phyloP scores from a whole-genome alignment of 73 alveolate species.

The Tetrahymena thermophila region DNA sequence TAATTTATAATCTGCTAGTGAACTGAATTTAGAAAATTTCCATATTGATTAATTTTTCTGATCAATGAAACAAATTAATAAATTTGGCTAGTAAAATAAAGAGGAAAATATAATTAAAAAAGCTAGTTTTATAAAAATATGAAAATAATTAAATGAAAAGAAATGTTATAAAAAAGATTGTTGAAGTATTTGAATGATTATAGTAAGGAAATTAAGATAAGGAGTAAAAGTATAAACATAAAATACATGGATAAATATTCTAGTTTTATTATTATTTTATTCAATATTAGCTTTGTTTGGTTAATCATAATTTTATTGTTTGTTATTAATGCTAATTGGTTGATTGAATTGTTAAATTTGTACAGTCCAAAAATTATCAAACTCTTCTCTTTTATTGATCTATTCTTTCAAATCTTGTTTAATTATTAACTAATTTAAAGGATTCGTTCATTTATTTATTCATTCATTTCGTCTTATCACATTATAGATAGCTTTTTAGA shows the following conservation, averaged over 20 bases:
- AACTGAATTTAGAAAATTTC: too few species aligned
- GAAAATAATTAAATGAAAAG: background rate
- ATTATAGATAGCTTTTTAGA: background rate
- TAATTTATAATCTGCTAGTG: background rate
- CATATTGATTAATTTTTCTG: background rate
- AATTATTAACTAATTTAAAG: background rate
- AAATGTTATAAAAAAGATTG: background rate
- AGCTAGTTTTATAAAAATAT: background rate
- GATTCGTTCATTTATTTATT: too few species aligned
- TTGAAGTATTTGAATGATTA: background rate
- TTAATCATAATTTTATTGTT: too few species aligned
- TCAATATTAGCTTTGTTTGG: too few species aligned
- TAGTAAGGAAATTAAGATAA: background rate
- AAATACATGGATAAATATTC: background rate
- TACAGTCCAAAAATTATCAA: background rate
- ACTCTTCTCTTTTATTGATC: background rate
- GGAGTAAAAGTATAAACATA: background rate
- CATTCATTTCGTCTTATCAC: background rate
- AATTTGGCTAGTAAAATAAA: background rate
- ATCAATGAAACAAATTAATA: too few species aligned
- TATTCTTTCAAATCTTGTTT: background rate
- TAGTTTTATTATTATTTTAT: background rate
- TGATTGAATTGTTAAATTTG: background rate
- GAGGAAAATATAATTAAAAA: background rate
- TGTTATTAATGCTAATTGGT: background rate